Percentiles rank a stretch among this genome's conserved stretches.
Conservation (phyloP, 495 filamentous ascomycete species). For the Aspergillus bridgeri region DNA sequence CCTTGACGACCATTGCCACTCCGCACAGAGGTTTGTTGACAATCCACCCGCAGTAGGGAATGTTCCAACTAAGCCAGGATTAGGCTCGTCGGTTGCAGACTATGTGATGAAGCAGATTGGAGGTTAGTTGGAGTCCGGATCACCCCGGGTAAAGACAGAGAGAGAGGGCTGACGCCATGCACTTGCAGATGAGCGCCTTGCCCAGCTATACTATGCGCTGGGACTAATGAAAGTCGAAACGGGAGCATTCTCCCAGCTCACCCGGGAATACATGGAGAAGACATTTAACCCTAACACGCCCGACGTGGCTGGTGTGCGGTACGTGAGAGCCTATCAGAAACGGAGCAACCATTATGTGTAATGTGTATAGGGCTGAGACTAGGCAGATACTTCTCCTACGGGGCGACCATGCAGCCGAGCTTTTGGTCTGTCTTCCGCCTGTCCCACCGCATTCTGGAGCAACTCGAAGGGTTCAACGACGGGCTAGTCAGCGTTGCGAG, state of each 20-base stretch:
- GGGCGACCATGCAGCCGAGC: slow-evolving; percentile 65
- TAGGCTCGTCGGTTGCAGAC: slow-evolving; percentile 79
- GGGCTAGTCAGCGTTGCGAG: slow-evolving; percentile 88
- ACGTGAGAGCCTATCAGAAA: slow-evolving; percentile 10
- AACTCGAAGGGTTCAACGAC: slow-evolving; percentile 81
- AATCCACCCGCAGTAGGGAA: background rate
- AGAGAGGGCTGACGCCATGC: background rate
- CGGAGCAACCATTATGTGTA: background rate
- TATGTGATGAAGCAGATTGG: slow-evolving; percentile 71
- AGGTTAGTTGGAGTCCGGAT: slow-evolving; percentile 18
- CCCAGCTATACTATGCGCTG: slow-evolving; percentile 66
- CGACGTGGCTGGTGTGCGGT: slow-evolving; percentile 67
- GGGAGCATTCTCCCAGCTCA: slow-evolving; percentile 82
- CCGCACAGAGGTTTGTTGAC: slow-evolving; percentile 69
- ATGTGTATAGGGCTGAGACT: slow-evolving; percentile 16
- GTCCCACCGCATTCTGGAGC: slow-evolving; percentile 66
- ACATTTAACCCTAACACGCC: slow-evolving; percentile 80
- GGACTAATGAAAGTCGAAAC: slow-evolving; percentile 68
- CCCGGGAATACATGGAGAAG: slow-evolving; percentile 72
- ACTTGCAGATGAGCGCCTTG: slow-evolving; percentile 48
- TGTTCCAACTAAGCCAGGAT: slow-evolving; percentile 3
- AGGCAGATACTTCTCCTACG: slow-evolving; percentile 81
- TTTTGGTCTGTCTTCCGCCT: slow-evolving; percentile 71
- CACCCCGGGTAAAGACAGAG: background rate
- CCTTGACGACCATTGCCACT: slow-evolving; percentile 82